A percentile compares a stretch with the other conserved stretches of the same genome.
Conservation (phyloP, 805 yeast genomes). For the Zygotorulaspora chibaensis region DNA sequence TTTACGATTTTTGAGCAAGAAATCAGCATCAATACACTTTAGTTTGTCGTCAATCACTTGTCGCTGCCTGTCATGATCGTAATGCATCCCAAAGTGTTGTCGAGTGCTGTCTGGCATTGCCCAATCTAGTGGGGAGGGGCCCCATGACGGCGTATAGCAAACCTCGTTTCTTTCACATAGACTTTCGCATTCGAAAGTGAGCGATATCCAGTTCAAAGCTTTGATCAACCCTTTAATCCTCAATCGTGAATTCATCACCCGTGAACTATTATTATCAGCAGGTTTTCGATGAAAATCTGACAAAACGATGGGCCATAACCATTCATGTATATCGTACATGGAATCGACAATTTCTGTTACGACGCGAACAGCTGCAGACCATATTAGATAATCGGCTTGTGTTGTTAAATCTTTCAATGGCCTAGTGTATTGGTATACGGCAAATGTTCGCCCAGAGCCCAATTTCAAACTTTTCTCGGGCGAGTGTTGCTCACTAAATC, state of each 20-base stretch:
- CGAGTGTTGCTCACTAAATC: constrained; percentile 36
- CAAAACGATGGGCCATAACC: constrained; percentile 27
- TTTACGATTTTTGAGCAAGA: constrained; percentile 1
- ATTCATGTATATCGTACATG: constrained; percentile 37
- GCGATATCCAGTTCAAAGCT: constrained; percentile 39
- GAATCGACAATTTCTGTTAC: constrained; percentile 36
- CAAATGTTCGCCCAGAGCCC: constrained; percentile 33
- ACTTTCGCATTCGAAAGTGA: constrained; percentile 40
- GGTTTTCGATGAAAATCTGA: constrained; percentile 4
- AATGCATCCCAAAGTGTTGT: constrained; percentile 18
- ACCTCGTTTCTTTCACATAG: constrained; percentile 45
- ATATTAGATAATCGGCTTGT: constrained; percentile 44
- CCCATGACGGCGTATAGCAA: constrained; percentile 61
- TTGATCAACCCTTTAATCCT: constrained; percentile 23
- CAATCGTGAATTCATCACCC: constrained; percentile 13
- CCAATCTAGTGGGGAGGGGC: constrained; percentile 51
- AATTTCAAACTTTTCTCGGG: constrained; percentile 14
- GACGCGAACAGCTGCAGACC: constrained; percentile 44
- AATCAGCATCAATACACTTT: constrained; percentile 19
- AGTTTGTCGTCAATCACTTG: constrained; percentile 19
- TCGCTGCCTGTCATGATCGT: constrained; percentile 17
- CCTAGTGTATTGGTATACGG: constrained; percentile 46
- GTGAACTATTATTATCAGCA: constrained; percentile 16
- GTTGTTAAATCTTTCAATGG: constrained; percentile 40
- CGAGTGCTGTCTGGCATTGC: constrained; percentile 16